Evolutionary conservation across 2,329 filamentous ascomycete species (phyloP).

Genomic region (Metarhizium anisopliae): DNA sequence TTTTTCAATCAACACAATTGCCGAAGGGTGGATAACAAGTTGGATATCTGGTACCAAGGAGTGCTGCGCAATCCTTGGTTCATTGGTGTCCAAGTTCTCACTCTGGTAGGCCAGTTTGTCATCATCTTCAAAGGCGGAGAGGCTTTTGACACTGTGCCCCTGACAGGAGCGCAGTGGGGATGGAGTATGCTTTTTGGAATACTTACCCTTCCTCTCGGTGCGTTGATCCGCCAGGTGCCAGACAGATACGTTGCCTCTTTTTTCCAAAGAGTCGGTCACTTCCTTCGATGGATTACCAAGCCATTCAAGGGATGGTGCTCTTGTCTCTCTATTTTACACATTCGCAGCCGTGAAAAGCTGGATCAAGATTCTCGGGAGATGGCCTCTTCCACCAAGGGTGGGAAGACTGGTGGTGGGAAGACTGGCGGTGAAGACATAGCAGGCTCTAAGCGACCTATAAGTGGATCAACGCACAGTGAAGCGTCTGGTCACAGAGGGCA

Average conservation of each 20-base stretch:
- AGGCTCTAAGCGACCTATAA: constrained; percentile 1
- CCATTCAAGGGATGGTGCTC: constrained; percentile 14
- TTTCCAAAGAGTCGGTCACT: constrained; percentile 16
- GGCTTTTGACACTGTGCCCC: constrained; percentile 53
- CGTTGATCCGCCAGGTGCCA: constrained; percentile 31
- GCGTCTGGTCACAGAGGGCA: neutral
- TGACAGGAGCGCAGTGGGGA: constrained; percentile 60
- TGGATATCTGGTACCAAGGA: constrained; percentile 72
- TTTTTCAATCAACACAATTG: constrained; percentile 80
- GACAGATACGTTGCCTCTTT: constrained; percentile 22
- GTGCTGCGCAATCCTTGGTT: constrained; percentile 71
- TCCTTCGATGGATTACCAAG: constrained; percentile 10
- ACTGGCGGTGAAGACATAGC: neutral
- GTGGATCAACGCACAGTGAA: constrained; percentile 6
- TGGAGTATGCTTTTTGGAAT: constrained; percentile 60
- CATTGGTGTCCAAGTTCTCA: constrained; percentile 55
- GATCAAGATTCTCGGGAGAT: constrained; percentile 15
- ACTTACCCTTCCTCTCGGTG: constrained; percentile 55
- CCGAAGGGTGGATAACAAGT: constrained; percentile 70
- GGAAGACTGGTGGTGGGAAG: neutral
- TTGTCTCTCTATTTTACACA: constrained; percentile 12
- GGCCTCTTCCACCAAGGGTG: constrained; percentile 12
- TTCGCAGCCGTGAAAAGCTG: constrained; percentile 13
- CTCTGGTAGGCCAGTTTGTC: constrained; percentile 60
- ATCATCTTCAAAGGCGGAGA: constrained; percentile 63